Conservation (phyloP, 495 filamentous ascomycete species). For the Penicillium coprophilum region DNA sequence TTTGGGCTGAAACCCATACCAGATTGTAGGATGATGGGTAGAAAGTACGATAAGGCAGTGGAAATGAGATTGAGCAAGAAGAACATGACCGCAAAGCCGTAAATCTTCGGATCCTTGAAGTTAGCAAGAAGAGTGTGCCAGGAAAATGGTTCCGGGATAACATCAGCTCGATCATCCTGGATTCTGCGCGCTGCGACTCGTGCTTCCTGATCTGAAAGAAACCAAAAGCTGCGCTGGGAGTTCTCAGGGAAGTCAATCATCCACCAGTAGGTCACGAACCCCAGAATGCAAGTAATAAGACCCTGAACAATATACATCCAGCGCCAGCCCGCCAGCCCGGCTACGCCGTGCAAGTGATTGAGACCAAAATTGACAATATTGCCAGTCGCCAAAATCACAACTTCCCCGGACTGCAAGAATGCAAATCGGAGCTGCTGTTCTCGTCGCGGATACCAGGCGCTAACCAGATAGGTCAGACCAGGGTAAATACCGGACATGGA, state of each 20-base stretch:
- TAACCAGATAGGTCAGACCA: slow-evolving; percentile 68
- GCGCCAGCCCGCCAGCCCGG: slow-evolving; percentile 66
- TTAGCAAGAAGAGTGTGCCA: slow-evolving; percentile 58
- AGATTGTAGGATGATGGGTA: slow-evolving; percentile 68
- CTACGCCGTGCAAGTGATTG: slow-evolving; percentile 59
- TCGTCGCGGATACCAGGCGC: slow-evolving; percentile 67
- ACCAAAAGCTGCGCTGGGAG: slow-evolving; percentile 58
- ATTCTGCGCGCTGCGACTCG: slow-evolving; percentile 58
- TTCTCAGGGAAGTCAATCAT: slow-evolving; percentile 80
- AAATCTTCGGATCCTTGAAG: slow-evolving; percentile 67
- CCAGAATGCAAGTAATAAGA: slow-evolving; percentile 61
- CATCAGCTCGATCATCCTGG: slow-evolving; percentile 64
- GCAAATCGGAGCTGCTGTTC: slow-evolving; percentile 78
- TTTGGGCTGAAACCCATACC: slow-evolving; percentile 71
- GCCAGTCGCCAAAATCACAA: slow-evolving; percentile 67
- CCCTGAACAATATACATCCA: slow-evolving; percentile 79
- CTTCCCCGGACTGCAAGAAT: slow-evolving; percentile 68
- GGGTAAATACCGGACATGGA: slow-evolving; percentile 69
- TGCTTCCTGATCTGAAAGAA: slow-evolving; percentile 60
- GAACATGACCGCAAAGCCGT: slow-evolving; percentile 70
- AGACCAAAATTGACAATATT: slow-evolving; percentile 72
- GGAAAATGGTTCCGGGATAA: slow-evolving; percentile 59
- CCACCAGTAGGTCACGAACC: slow-evolving; percentile 71
- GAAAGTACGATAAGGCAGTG: slow-evolving; percentile 65
- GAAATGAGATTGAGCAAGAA: slow-evolving; percentile 74